Evolutionary conservation across 306 rosid genomes (phyloP).

Genomic region (Vigna unguiculata): DNA sequence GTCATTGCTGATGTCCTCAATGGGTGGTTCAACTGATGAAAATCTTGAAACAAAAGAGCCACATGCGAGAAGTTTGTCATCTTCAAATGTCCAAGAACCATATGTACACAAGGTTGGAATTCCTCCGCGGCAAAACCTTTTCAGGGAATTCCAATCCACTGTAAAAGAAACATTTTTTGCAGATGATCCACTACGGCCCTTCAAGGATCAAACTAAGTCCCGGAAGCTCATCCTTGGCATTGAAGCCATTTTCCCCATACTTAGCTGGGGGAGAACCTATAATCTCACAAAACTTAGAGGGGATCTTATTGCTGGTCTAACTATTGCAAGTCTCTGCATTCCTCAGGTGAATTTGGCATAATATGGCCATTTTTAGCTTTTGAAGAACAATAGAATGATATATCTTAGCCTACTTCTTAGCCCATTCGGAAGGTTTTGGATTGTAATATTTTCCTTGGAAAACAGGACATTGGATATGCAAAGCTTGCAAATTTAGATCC

Average conservation of each 20-base stretch:
- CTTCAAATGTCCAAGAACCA: conserved; percentile 52
- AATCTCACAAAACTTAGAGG: conserved; percentile 72
- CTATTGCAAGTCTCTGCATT: conserved; percentile 98
- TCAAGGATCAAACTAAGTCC: conserved; percentile 81
- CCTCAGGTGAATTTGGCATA: conserved; percentile 78
- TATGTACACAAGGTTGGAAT: conserved; percentile 76
- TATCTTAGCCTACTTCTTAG: neutral
- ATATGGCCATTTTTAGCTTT: conserved; percentile 14
- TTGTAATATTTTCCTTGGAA: conserved; percentile 39
- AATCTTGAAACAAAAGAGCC: conserved; percentile 58
- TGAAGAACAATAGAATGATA: conserved; percentile 10
- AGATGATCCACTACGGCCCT: conserved; percentile 82
- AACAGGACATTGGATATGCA: conserved; percentile 92
- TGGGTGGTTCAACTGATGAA: conserved; percentile 56
- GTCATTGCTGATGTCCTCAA: conserved; percentile 45
- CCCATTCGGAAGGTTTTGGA: neutral
- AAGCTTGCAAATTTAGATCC: conserved; percentile 93
- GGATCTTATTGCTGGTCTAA: conserved; percentile 85
- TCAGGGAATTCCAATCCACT: conserved; percentile 68
- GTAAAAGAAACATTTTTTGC: conserved; percentile 88
- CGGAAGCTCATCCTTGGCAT: conserved; percentile 78
- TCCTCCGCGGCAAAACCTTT: conserved; percentile 86
- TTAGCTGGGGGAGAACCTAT: conserved; percentile 83
- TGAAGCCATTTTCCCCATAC: conserved; percentile 82
- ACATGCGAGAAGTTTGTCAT: conserved; percentile 58